A percentile compares a stretch with the other conserved stretches of the same genome.
Conservation (phyloP, 75 land plant species). For the Azolla pinnata region DNA sequence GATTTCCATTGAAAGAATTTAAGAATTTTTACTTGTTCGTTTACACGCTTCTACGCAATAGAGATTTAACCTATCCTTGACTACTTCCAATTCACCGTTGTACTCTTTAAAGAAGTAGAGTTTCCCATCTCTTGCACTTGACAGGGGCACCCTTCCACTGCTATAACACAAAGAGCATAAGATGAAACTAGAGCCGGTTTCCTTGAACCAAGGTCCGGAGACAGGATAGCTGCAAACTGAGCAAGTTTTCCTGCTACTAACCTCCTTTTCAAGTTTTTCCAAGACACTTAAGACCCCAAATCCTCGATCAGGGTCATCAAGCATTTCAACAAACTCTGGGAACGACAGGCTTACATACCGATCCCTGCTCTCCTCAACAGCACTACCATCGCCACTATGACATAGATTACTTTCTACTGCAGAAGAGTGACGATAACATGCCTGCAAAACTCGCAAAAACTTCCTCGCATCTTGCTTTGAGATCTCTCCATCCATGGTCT, state of each 20-base stretch:
- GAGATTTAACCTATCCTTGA: conserved; percentile 49
- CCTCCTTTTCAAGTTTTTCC: conserved; percentile 74
- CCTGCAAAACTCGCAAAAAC: conserved; percentile 61
- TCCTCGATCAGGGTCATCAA: conserved; percentile 87
- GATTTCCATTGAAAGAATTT: not conserved
- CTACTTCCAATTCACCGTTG: conserved; percentile 48
- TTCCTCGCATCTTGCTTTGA: conserved; percentile 44
- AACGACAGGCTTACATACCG: conserved; percentile 45
- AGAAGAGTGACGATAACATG: conserved; percentile 75
- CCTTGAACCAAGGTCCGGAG: conserved; percentile 74
- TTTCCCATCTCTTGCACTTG: conserved; percentile 52
- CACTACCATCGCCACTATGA: conserved; percentile 43
- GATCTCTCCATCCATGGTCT: conserved; percentile 46
- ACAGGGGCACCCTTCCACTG: conserved; percentile 87
- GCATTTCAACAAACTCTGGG: conserved; percentile 66
- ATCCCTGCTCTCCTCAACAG: conserved; percentile 34
- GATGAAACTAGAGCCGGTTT: conserved; percentile 53
- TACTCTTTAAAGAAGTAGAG: conserved; percentile 75
- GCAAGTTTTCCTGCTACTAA: conserved; percentile 52
- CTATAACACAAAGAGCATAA: conserved; percentile 81
- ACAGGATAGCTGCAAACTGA: conserved; percentile 70
- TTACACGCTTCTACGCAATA: not conserved
- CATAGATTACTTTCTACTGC: conserved; percentile 46
- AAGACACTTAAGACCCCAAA: conserved; percentile 73
- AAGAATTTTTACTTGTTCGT: not conserved